Conservation (phyloP, 2,329 filamentous ascomycete genomes). For the Pyricularia grisea region DNA sequence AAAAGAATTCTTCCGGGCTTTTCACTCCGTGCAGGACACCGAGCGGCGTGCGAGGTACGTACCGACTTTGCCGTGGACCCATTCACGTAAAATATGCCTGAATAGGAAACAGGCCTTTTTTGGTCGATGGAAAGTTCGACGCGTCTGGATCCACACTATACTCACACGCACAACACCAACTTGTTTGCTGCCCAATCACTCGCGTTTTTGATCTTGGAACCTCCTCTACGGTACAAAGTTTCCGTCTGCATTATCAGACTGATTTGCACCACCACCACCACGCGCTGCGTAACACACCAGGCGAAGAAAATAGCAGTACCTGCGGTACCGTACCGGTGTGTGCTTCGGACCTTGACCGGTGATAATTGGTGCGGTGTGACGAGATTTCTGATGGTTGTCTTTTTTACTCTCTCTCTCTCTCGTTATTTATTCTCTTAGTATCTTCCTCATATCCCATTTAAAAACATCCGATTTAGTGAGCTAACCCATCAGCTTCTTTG, state of each 20-base stretch:
- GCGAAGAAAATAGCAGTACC: neutral
- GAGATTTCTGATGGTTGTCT: neutral
- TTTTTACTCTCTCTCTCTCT: too few relatives aligned
- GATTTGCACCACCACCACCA: neutral
- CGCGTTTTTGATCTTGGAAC: neutral
- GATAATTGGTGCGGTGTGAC: neutral
- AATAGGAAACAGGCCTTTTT: neutral
- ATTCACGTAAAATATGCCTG: neutral
- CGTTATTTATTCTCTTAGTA: too few relatives aligned
- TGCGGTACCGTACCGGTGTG: neutral
- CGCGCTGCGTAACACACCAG: neutral
- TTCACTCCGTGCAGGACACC: neutral
- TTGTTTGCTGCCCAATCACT: neutral
- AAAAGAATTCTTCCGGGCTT: neutral
- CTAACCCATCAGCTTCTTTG: neutral
- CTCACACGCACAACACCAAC: neutral
- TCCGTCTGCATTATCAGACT: neutral
- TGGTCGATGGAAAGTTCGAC: neutral
- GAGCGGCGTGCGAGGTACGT: neutral
- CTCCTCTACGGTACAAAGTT: neutral
- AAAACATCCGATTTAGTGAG: neutral
- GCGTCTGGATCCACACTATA: neutral
- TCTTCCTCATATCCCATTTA: too few relatives aligned
- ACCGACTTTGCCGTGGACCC: neutral
- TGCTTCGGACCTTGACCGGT: neutral